These are phyloP conservation scores for Nannochloropsis granulata DNA, from an alignment of 108 stramenopile species.

Conservation along the genomic window DNA sequence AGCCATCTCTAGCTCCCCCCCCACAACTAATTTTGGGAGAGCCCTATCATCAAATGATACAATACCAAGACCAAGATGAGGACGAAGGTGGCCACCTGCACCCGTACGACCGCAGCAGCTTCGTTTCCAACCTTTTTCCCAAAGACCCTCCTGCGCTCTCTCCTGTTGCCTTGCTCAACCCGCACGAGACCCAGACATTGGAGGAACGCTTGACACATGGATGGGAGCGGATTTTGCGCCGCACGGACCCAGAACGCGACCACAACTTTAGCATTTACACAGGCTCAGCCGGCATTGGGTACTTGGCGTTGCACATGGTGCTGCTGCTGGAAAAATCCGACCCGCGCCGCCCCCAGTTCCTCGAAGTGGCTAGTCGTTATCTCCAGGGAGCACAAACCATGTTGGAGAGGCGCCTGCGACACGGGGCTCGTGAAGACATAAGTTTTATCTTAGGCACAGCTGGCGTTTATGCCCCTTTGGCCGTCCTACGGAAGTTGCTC, in stretches of 20 bases:
- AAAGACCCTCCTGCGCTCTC: background rate
- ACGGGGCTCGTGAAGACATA: background rate
- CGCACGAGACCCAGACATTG: background rate
- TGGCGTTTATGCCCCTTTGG: background rate
- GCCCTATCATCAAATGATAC: too few relatives aligned
- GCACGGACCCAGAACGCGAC: background rate
- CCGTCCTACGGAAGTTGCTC: background rate
- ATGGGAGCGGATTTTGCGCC: background rate
- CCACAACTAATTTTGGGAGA: too few relatives aligned
- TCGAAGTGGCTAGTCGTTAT: background rate
- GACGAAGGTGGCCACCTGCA: background rate
- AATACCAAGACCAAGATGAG: background rate
- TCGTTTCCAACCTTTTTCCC: background rate
- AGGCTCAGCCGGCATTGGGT: background rate
- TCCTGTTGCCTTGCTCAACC: background rate
- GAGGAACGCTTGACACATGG: background rate
- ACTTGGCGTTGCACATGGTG: background rate
- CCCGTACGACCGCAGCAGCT: background rate
- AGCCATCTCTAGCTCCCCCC: too few relatives aligned
- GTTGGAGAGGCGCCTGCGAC: background rate
- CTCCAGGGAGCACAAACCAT: background rate
- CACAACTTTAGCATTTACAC: background rate
- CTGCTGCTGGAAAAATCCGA: background rate
- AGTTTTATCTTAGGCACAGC: background rate
- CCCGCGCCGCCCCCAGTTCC: background rate